Conservation (phyloP, 805 yeast genomes). For the Candida lessepsii region DNA sequence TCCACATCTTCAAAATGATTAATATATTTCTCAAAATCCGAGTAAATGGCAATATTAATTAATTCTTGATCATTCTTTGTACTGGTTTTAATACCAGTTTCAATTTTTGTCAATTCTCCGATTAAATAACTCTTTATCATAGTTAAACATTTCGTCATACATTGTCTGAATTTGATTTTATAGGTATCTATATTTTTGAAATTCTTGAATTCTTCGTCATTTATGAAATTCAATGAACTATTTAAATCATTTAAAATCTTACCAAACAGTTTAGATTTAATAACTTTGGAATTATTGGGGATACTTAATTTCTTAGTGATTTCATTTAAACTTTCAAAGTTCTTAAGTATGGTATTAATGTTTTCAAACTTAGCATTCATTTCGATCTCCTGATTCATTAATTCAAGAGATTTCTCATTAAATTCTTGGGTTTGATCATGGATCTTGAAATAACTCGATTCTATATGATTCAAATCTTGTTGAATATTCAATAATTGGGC, state of each 20-base stretch:
- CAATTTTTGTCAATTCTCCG: constrained; percentile 37
- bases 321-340: constrained; percentile 69
- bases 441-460: constrained; percentile 55
- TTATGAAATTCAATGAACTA: constrained; percentile 55
- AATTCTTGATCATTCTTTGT: constrained; percentile 12
- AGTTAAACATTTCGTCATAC: constrained; percentile 77
- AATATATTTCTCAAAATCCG: constrained; percentile 47
- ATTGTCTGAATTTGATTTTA: constrained; percentile 72
- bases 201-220: constrained; percentile 40
- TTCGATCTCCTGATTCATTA: constrained; percentile 47
- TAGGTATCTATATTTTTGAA: constrained; percentile 72
- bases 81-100: constrained; percentile 14
- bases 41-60: constrained; percentile 53
- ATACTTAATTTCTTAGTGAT: constrained; percentile 68
- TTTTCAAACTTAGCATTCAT: constrained; percentile 43
- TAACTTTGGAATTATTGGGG: constrained; percentile 40
- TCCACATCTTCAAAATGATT: constrained; percentile 15
- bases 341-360: constrained; percentile 48
- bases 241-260: constrained; percentile 57
- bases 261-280: constrained; percentile 42
- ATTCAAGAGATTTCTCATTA: constrained; percentile 51
- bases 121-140: constrained; percentile 67
- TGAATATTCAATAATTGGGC: constrained; percentile 31
- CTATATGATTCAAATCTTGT: constrained; percentile 45
- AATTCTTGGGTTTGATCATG: constrained; percentile 62